phyloP scores from a whole-genome alignment of 768 basidiomycete genomes.

The Amanita subjunquillea region DNA sequence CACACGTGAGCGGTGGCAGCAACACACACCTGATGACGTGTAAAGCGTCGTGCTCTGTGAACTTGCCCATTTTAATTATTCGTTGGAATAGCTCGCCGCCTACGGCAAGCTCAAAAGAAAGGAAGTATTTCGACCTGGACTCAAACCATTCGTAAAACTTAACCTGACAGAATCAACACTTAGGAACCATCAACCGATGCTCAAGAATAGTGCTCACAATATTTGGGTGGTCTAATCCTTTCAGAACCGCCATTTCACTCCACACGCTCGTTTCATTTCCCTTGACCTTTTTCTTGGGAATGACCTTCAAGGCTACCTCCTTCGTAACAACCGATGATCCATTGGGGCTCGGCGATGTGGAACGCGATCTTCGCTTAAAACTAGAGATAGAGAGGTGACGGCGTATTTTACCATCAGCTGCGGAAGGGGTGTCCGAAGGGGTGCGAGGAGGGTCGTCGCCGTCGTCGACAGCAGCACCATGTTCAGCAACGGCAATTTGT shows the following conservation, averaged over 20 bases:
- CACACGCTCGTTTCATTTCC: constrained; percentile 83
- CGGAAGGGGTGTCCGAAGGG: not conserved
- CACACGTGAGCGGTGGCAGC: not conserved
- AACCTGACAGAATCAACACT: constrained; percentile 33
- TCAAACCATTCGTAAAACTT: constrained; percentile 98
- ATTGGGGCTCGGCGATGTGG: constrained; percentile 8
- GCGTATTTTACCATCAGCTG: not conserved
- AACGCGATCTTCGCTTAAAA: constrained; percentile 7
- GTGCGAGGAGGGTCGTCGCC: constrained; percentile 1
- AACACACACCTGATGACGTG: constrained; percentile 54
- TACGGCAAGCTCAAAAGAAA: constrained; percentile 88
- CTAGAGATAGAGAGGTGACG: constrained; percentile 7
- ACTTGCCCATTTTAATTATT: constrained; percentile 77
- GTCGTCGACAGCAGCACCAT: constrained; percentile 41
- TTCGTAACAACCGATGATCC: constrained; percentile 28
- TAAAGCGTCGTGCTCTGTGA: constrained; percentile 89
- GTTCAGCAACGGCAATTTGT: constrained; percentile 42
- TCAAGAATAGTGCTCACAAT: constrained; percentile 44
- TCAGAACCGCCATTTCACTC: constrained; percentile 90
- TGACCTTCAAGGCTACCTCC: constrained; percentile 82
- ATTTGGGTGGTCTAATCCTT: constrained; percentile 84
- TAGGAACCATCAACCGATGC: not conserved
- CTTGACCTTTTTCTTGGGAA: constrained; percentile 92
- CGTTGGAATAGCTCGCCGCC: constrained; percentile 95
- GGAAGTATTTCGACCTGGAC: constrained; percentile 86